These are phyloP conservation scores for Coniella lustricola DNA, from an alignment of 2,329 filamentous ascomycete genomes.

Conservation along the genomic window DNA sequence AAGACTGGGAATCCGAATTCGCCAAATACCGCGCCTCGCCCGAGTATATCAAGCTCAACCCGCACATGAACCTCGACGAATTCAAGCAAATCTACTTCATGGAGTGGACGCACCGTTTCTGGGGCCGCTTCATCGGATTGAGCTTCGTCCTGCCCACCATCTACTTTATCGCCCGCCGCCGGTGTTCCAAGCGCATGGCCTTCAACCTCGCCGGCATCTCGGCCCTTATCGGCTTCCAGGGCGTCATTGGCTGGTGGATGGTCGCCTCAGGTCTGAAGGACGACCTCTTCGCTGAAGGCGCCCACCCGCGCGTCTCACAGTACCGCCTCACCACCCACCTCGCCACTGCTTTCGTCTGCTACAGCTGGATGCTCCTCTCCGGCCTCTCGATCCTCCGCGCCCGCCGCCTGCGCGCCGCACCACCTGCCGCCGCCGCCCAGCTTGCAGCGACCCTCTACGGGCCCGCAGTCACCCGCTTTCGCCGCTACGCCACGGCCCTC, in stretches of 20 bases:
- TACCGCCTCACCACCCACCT: slow-evolving; percentile 89
- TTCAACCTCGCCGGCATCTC: slow-evolving; percentile 74
- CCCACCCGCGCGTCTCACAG: slow-evolving; percentile 87
- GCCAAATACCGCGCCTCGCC: slow-evolving; percentile 85
- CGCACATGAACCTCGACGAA: slow-evolving; percentile 83
- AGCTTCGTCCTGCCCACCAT: slow-evolving; percentile 81
- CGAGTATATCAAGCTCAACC: slow-evolving; percentile 87
- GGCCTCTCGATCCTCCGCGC: slow-evolving; percentile 79
- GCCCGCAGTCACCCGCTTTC: slow-evolving; percentile 66
- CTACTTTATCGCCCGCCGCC: slow-evolving; percentile 78
- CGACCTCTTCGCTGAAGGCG: slow-evolving; percentile 85
- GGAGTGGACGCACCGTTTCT: slow-evolving; percentile 95
- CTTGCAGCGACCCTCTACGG: slow-evolving; percentile 55
- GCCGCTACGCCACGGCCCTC: slow-evolving; percentile 63
- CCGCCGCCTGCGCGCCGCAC: slow-evolving; percentile 61
- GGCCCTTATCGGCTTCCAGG: slow-evolving; percentile 86
- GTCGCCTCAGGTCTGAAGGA: slow-evolving; percentile 94
- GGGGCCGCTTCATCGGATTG: slow-evolving; percentile 86
- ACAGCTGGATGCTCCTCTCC: slow-evolving; percentile 88
- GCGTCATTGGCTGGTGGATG: slow-evolving; percentile 99
- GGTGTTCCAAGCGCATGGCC: slow-evolving; percentile 73
- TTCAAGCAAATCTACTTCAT: slow-evolving; percentile 99
- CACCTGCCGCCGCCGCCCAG: slow-evolving; percentile 49
- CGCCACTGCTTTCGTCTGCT: slow-evolving; percentile 84
- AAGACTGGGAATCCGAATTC: slow-evolving; percentile 90